Conservation (phyloP, 176 grass and related monocot genomes). For the Aegilops longissima region DNA sequence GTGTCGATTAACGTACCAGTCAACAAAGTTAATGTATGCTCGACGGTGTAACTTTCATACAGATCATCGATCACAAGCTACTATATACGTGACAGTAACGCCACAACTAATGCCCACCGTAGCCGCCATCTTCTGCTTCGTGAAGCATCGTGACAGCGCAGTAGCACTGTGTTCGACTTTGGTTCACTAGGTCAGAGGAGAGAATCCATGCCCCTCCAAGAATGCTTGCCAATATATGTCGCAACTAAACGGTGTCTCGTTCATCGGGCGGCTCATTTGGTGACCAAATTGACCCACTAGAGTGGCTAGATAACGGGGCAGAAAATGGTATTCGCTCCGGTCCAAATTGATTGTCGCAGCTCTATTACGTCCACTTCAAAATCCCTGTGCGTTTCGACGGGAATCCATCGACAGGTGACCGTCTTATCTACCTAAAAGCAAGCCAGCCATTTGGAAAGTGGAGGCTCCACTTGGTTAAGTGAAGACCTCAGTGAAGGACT, state of each 20-base stretch:
- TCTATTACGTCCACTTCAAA: background rate
- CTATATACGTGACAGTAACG: conserved; percentile 16
- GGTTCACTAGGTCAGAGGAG: background rate
- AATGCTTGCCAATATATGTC: background rate
- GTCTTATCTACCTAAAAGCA: background rate
- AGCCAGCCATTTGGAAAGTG: conserved; percentile 4
- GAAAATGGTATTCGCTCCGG: background rate
- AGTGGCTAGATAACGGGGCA: background rate
- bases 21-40: conserved; percentile 1
- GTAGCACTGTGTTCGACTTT: background rate
- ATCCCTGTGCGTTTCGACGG: background rate
- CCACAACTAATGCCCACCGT: background rate
- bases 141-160: background rate
- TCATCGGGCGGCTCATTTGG: background rate
- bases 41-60: background rate
- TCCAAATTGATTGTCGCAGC: no score
- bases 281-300: background rate
- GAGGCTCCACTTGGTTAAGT: background rate
- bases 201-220: background rate
- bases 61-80: conserved; percentile 3
- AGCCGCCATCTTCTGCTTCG: background rate
- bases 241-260: background rate
- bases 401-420: background rate
- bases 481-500: background rate
- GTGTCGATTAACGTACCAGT: background rate